Conservation (phyloP, 352 stramenopile species). For the Phytophthora sp. region DNA sequence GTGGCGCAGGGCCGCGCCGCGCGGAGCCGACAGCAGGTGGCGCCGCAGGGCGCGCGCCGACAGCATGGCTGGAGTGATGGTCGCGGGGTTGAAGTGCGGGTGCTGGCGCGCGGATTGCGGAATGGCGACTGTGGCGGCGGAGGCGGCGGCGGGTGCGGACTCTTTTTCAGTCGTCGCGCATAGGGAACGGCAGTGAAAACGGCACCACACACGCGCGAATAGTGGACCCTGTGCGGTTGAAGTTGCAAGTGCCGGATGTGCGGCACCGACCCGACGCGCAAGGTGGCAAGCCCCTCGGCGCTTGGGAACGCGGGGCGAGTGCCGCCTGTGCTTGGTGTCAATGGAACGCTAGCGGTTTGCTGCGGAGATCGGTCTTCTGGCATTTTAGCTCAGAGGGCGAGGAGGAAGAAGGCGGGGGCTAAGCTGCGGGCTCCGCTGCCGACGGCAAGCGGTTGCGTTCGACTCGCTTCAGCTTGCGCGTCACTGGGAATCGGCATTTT, state of each 20-base stretch:
- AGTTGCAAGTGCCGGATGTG: constrained; percentile 6
- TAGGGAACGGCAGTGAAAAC: not conserved
- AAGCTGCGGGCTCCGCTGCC: too few species aligned
- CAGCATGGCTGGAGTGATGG: constrained; percentile 35
- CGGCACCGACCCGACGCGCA: not conserved
- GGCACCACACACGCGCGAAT: not conserved
- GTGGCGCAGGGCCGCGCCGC: not conserved
- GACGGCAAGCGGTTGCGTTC: too few species aligned
- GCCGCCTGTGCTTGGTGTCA: too few species aligned
- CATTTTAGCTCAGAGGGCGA: too few species aligned
- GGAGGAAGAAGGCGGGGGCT: too few species aligned
- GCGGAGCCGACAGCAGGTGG: not conserved
- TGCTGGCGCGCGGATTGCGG: constrained; percentile 15
- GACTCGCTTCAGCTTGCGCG: constrained; percentile 3
- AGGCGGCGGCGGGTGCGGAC: too few species aligned
- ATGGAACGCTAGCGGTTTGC: too few species aligned
- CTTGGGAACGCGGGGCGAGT: too few species aligned
- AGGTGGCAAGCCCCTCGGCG: not conserved
- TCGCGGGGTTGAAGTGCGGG: constrained; percentile 24
- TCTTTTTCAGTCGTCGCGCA: not conserved
- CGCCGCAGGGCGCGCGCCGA: constrained; percentile 27
- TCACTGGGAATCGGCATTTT: not conserved
- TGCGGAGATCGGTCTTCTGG: too few species aligned
- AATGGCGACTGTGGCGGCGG: constrained; percentile 8
- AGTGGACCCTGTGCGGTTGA: constrained; percentile 12